Percentiles rank a stretch among this genome's conserved stretches.
phyloP scores from a whole-genome alignment of 495 filamentous ascomycete genomes.

The Penicillium roqueforti region DNA sequence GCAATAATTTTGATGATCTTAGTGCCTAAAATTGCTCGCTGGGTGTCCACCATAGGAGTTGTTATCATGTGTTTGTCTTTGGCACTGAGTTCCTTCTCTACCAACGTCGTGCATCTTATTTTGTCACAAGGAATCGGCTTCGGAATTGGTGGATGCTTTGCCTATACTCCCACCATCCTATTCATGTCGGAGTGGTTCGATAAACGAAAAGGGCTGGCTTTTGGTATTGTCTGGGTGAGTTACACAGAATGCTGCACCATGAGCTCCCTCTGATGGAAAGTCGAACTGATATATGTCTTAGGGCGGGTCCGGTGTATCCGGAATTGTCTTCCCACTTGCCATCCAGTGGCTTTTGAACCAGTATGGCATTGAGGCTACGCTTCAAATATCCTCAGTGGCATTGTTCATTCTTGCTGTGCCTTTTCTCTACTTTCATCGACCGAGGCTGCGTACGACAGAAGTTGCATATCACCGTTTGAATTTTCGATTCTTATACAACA shows the following conservation, averaged over 20 bases:
- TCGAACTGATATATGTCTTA: conserved; percentile 7
- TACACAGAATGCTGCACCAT: not conserved
- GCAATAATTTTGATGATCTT: conserved; percentile 33
- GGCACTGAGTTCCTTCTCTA: conserved; percentile 42
- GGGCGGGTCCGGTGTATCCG: conserved; percentile 38
- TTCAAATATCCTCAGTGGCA: conserved; percentile 42
- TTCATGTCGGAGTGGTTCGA: conserved; percentile 53
- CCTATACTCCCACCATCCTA: conserved; percentile 44
- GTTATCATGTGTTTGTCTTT: conserved; percentile 38
- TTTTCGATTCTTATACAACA: conserved; percentile 39
- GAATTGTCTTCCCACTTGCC: conserved; percentile 43
- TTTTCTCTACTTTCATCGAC: conserved; percentile 51
- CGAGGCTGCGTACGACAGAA: conserved; percentile 38
- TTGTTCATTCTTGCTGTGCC: conserved; percentile 47
- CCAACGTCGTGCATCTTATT: conserved; percentile 41
- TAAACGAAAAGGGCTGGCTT: conserved; percentile 43
- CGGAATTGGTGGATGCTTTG: conserved; percentile 41
- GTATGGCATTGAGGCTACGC: conserved; percentile 50
- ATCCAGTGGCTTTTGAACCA: conserved; percentile 44
- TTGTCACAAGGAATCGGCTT: conserved; percentile 47
- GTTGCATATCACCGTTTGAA: conserved; percentile 25
- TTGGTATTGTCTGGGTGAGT: conserved; percentile 43
- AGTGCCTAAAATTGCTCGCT: conserved; percentile 22
- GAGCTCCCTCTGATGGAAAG: not conserved
- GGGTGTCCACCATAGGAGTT: conserved; percentile 39